Evolutionary conservation across 1,284 basidiomycete genomes (phyloP).

Genomic region (Serendipita sp.): DNA sequence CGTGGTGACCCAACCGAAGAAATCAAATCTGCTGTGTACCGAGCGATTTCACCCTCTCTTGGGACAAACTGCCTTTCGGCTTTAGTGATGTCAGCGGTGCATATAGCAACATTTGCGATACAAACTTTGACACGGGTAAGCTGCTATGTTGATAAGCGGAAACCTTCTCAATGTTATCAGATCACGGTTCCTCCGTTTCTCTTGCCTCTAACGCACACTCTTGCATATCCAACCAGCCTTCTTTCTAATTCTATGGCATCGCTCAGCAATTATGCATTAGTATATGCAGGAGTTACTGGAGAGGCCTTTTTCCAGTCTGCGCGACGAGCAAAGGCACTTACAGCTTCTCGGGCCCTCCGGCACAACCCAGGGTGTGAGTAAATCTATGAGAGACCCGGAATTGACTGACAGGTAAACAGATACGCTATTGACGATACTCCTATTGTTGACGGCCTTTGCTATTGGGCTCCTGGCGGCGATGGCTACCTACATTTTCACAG

Average conservation of each 20-base stretch:
- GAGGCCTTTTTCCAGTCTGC: constrained; percentile 71
- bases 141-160: background rate
- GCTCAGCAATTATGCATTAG: constrained; percentile 70
- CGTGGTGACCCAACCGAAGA: constrained; percentile 31
- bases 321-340: constrained; percentile 47
- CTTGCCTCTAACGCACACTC: constrained; percentile 26
- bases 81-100: constrained; percentile 57
- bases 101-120: constrained; percentile 25
- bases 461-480: constrained; percentile 65
- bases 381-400: constrained; percentile 18
- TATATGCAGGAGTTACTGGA: constrained; percentile 78
- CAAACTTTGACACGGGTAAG: background rate
- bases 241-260: constrained; percentile 52
- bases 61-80: constrained; percentile 68
- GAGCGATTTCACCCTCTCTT: constrained; percentile 67
- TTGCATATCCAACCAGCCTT: constrained; percentile 28
- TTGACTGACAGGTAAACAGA: constrained; percentile 27
- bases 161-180: background rate
- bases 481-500: constrained; percentile 74
- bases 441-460: constrained; percentile 57
- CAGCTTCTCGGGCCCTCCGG: constrained; percentile 29
- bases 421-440: constrained; percentile 44
- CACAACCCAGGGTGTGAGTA: constrained; percentile 37
- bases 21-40: constrained; percentile 63
- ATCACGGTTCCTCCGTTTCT: constrained; percentile 31